Evolutionary conservation across 2,329 filamentous ascomycete species (phyloP).

Genomic region (Nemania bipapillata): DNA sequence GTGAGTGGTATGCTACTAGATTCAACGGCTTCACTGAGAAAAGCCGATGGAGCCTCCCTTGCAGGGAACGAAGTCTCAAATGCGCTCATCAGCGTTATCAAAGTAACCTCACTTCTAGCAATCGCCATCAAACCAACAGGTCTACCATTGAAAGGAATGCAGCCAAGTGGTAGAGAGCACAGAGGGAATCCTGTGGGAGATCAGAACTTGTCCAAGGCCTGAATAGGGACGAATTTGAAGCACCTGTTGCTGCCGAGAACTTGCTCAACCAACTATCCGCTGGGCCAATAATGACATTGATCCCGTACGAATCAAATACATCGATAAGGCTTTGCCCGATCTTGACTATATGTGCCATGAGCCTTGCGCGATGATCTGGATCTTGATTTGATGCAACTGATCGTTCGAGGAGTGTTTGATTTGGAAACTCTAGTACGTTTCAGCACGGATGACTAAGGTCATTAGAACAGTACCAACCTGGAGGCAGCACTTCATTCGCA

Average conservation of each 20-base stretch:
- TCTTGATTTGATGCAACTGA: not conserved
- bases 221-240: not conserved
- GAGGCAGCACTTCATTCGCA: not conserved
- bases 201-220: not conserved
- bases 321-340: not conserved
- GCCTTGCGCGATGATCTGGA: not conserved
- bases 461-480: not conserved
- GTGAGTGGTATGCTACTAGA: too few relatives aligned
- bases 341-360: not conserved
- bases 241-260: not conserved
- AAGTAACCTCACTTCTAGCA: not conserved
- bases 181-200: not conserved
- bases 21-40: not conserved
- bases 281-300: constrained; percentile 4
- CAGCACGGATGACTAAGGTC: not conserved
- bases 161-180: not conserved
- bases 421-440: not conserved
- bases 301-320: not conserved
- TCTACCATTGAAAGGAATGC: not conserved
- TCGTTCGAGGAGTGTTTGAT: not conserved
- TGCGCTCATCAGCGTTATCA: not conserved
- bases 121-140: not conserved
- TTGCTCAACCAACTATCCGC: not conserved
- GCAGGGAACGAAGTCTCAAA: not conserved
- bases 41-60: not conserved